A percentile compares a stretch with the other conserved stretches of the same genome.
phyloP scores from a whole-genome alignment of 495 filamentous ascomycete species.

The Cetradonia linearis region DNA sequence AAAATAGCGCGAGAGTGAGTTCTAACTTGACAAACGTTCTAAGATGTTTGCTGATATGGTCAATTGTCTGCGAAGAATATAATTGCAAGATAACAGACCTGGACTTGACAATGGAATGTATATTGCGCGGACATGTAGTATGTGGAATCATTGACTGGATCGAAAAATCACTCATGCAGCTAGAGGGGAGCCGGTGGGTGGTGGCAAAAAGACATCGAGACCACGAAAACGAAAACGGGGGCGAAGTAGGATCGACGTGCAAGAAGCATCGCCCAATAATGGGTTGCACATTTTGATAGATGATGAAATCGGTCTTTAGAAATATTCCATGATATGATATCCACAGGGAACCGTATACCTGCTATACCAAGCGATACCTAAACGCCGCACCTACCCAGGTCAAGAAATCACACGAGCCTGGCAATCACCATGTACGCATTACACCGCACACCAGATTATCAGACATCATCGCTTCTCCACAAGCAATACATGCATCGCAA shows the following conservation, averaged over 20 bases:
- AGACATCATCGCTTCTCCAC: slow-evolving; percentile 69
- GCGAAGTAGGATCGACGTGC: not conserved
- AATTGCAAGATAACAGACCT: not conserved
- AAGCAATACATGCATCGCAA: slow-evolving; percentile 84
- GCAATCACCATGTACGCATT: not conserved
- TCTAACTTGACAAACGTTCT: no score
- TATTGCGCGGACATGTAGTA: not conserved
- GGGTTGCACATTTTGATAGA: no score
- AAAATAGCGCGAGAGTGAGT: not conserved
- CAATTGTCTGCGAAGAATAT: not conserved
- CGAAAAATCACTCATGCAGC: slow-evolving; percentile 8
- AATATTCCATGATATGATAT: not conserved
- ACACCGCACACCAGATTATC: not conserved
- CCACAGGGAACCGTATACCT: not conserved
- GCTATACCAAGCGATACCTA: not conserved
- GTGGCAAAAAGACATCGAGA: not conserved
- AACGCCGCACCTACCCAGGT: not conserved
- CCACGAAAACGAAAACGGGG: not conserved
- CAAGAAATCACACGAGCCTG: not conserved
- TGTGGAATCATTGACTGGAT: slow-evolving; percentile 2
- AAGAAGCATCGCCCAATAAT: not conserved
- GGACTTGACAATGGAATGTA: not conserved
- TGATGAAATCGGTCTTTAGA: not conserved
- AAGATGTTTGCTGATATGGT: no score
- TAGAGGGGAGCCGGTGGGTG: not conserved